These are phyloP conservation scores for Ceratonia siliqua DNA, from an alignment of 306 rosid genomes.

Conservation along the genomic window DNA sequence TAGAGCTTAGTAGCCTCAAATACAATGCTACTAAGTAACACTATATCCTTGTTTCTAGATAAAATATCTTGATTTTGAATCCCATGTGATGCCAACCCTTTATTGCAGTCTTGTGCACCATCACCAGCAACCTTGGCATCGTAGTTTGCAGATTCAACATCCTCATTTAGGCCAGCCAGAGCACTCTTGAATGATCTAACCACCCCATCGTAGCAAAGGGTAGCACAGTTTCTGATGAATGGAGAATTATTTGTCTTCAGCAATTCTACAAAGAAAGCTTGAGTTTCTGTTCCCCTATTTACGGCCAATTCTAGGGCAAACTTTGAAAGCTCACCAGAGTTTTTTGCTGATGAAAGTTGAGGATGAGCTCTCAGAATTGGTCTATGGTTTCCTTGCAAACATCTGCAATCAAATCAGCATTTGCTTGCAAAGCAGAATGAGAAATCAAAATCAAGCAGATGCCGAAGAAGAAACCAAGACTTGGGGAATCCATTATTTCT, in stretches of 20 bases:
- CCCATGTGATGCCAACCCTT: background rate
- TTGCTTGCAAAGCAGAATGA: background rate
- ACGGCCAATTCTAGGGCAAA: background rate
- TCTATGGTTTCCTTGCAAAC: slow-evolving; percentile 1
- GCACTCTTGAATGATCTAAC: slow-evolving; percentile 12
- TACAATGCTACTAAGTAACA: background rate
- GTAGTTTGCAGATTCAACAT: slow-evolving; percentile 22
- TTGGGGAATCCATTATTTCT: background rate
- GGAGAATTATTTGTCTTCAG: background rate
- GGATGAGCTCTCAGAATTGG: slow-evolving; percentile 5
- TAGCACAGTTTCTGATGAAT: slow-evolving; percentile 12
- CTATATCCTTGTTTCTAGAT: background rate
- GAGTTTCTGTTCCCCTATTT: background rate
- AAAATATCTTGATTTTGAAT: background rate
- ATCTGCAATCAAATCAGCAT: background rate
- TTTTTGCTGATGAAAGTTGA: background rate
- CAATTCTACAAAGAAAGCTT: background rate
- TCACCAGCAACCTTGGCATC: background rate
- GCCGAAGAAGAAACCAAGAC: background rate
- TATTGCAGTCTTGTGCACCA: background rate
- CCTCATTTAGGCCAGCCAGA: background rate
- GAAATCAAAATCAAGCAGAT: background rate
- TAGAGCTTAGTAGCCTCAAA: background rate
- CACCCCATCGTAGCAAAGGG: background rate
- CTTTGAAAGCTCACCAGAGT: background rate